A percentile compares a stretch with the other conserved stretches of the same genome.
phyloP scores from a whole-genome alignment of 1,284 basidiomycete species.

The Mycocalia duriaeana region DNA sequence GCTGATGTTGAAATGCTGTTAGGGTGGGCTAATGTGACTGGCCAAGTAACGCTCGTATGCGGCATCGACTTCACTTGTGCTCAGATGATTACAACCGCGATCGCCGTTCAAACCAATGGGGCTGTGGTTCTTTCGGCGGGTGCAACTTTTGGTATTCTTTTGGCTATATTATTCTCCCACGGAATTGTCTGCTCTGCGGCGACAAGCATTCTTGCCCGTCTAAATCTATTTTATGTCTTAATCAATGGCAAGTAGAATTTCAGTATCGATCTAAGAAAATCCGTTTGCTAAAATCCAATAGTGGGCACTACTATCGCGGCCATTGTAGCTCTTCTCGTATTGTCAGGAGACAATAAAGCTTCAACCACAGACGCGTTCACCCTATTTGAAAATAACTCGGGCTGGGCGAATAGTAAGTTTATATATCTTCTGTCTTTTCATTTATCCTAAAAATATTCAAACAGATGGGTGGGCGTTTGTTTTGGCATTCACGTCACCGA shows the following conservation, averaged over 20 bases:
- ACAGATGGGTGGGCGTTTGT: slow-evolving; percentile 70
- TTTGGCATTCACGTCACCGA: slow-evolving; percentile 65
- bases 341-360: slow-evolving; percentile 49
- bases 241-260: slow-evolving; percentile 47
- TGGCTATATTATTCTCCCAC: slow-evolving; percentile 58
- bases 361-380: slow-evolving; percentile 67
- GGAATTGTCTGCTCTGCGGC: slow-evolving; percentile 69
- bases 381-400: slow-evolving; percentile 66
- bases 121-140: slow-evolving; percentile 46
- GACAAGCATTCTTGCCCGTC: slow-evolving; percentile 57
- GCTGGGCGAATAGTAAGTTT: slow-evolving; percentile 56
- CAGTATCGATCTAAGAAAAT: background rate
- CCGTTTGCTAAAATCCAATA: slow-evolving; percentile 16
- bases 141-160: slow-evolving; percentile 61
- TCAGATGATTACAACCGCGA: slow-evolving; percentile 72
- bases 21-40: slow-evolving; percentile 30
- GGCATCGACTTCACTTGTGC: slow-evolving; percentile 73
- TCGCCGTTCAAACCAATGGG: slow-evolving; percentile 57
- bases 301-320: slow-evolving; percentile 59
- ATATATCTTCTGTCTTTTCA: background rate
- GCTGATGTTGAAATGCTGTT: slow-evolving; percentile 48
- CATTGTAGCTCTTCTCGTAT: slow-evolving; percentile 53
- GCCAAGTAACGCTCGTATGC: slow-evolving; percentile 52
- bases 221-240: slow-evolving; percentile 65
- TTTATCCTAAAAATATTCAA: background rate